Percentiles rank a stretch among this genome's conserved stretches.
Evolutionary conservation across 257 asterid genomes (phyloP).

Genomic region (Salvia rosmarinus): DNA sequence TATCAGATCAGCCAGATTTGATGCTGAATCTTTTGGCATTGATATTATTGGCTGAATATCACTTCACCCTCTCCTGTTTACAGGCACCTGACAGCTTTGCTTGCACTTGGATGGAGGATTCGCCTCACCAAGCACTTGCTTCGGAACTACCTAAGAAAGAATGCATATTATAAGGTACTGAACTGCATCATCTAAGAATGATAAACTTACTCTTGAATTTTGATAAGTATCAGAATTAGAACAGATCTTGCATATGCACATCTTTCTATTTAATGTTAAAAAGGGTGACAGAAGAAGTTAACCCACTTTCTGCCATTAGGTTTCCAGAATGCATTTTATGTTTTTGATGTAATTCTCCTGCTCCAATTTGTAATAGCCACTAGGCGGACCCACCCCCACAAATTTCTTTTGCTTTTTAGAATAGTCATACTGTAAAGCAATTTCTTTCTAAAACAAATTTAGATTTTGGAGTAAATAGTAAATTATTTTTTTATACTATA

Average conservation of each 20-base stretch:
- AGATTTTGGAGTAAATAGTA: not conserved
- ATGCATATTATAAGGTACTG: slow-evolving; percentile 91
- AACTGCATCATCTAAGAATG: slow-evolving; percentile 21
- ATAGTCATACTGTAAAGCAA: not conserved
- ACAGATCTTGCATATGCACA: not conserved
- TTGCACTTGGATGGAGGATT: slow-evolving; percentile 99
- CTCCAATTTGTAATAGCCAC: slow-evolving; percentile 24
- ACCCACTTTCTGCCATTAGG: slow-evolving; percentile 18
- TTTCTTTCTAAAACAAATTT: not conserved
- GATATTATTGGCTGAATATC: slow-evolving; percentile 14
- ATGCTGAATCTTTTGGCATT: slow-evolving; percentile 22
- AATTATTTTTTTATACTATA: not conserved
- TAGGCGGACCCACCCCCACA: slow-evolving; percentile 5
- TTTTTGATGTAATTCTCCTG: slow-evolving; percentile 25
- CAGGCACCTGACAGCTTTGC: slow-evolving; percentile 86
- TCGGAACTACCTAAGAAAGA: slow-evolving; percentile 75
- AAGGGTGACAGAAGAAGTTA: not conserved
- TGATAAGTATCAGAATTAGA: not conserved
- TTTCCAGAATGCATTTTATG: slow-evolving; percentile 10
- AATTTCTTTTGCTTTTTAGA: not conserved
- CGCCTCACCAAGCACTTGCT: slow-evolving; percentile 90
- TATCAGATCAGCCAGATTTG: slow-evolving; percentile 8
- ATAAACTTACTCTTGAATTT: not conserved
- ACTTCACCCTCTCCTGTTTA: slow-evolving; percentile 18
- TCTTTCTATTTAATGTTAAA: slow-evolving; percentile 26